A percentile compares a stretch with the other conserved stretches of the same genome.
Evolutionary conservation across 164 flowering plant genomes (phyloP).

Genomic region (Umbilicus rupestris): DNA sequence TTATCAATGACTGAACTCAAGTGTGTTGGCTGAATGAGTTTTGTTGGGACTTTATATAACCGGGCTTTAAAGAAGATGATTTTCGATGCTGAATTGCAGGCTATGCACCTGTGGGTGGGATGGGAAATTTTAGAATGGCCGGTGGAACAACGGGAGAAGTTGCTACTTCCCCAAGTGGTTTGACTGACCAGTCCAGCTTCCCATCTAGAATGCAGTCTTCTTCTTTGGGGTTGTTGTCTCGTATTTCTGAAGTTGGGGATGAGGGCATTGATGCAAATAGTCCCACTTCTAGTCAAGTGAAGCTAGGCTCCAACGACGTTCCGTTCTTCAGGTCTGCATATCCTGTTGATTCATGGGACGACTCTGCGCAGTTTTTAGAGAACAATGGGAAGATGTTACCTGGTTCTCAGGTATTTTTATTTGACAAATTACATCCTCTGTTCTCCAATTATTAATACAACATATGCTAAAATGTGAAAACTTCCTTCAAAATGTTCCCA

Average conservation of each 20-base stretch:
- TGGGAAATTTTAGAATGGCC: background rate
- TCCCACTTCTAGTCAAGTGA: conserved; percentile 14
- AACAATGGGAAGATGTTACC: conserved; percentile 23
- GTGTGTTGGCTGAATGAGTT: no score
- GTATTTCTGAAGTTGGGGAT: conserved; percentile 31
- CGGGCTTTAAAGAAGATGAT: background rate
- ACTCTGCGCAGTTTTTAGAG: conserved; percentile 25
- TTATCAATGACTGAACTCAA: background rate
- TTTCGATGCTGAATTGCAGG: conserved; percentile 13
- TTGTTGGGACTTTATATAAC: background rate
- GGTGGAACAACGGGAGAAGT: background rate
- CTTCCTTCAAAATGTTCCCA: background rate
- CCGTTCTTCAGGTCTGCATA: conserved; percentile 20
- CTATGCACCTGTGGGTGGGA: background rate
- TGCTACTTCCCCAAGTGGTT: background rate
- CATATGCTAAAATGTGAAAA: background rate
- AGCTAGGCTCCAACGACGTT: conserved; percentile 16
- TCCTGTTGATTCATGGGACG: conserved; percentile 30
- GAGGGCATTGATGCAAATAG: conserved; percentile 20
- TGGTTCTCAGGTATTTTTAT: conserved; percentile 24
- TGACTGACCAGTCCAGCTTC: background rate
- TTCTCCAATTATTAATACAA: background rate
- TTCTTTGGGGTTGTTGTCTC: conserved; percentile 30
- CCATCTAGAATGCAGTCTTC: conserved; percentile 27
- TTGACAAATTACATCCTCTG: background rate